These are phyloP conservation scores for Candida krabiensis DNA, from an alignment of 805 yeast species.

Conservation along the genomic window DNA sequence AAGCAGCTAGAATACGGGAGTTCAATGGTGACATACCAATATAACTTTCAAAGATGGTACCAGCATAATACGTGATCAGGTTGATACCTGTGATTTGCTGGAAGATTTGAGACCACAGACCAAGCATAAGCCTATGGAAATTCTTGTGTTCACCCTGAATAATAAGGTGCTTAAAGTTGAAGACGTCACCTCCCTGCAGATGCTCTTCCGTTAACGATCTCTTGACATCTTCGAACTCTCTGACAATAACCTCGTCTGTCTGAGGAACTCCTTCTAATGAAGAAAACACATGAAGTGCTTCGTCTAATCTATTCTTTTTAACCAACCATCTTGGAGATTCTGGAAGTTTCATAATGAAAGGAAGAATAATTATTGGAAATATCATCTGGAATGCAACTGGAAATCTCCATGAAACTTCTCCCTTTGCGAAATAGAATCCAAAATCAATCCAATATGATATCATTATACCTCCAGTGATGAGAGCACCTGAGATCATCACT, in stretches of 20 bases:
- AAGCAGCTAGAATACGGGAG: slow-evolving; percentile 31
- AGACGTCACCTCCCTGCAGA: slow-evolving; percentile 18
- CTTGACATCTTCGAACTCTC: slow-evolving; percentile 17
- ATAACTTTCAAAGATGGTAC: slow-evolving; percentile 48
- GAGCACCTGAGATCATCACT: slow-evolving; percentile 27
- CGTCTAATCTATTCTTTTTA: slow-evolving; percentile 37
- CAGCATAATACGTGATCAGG: slow-evolving; percentile 55
- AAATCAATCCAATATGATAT: slow-evolving; percentile 36
- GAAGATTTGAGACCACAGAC: slow-evolving; percentile 41
- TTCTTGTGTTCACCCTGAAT: slow-evolving; percentile 41
- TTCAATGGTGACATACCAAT: slow-evolving; percentile 41
- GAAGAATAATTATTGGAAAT: slow-evolving; percentile 12
- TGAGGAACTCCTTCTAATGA: slow-evolving; percentile 35
- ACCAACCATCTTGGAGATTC: slow-evolving; percentile 45
- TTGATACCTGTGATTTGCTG: slow-evolving; percentile 56
- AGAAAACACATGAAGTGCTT: slow-evolving; percentile 43
- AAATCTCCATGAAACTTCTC: slow-evolving; percentile 29
- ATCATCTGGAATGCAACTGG: slow-evolving; percentile 35
- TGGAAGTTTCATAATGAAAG: slow-evolving; percentile 25
- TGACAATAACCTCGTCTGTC: slow-evolving; percentile 9
- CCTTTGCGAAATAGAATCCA: slow-evolving; percentile 32
- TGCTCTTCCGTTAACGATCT: slow-evolving; percentile 15
- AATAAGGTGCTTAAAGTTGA: slow-evolving; percentile 29
- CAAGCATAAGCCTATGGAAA: slow-evolving; percentile 46
- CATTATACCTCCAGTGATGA: slow-evolving; percentile 23